phyloP scores from a whole-genome alignment of 352 stramenopile genomes.

The Phytopythium litorale region DNA sequence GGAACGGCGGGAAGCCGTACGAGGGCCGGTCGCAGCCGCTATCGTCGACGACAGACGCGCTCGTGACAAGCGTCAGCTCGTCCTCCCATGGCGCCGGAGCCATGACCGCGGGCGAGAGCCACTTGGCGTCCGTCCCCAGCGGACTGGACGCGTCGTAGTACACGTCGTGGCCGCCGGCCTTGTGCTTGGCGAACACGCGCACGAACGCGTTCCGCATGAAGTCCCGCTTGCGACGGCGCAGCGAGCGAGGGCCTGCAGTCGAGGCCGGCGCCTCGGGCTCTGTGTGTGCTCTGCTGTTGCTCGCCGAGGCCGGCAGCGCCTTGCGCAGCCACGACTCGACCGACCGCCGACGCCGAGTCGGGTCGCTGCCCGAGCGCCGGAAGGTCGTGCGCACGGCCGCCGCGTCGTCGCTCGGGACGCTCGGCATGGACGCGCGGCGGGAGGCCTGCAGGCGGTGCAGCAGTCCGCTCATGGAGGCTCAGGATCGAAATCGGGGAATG shows the following conservation, averaged over 20 bases:
- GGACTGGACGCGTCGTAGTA: not conserved
- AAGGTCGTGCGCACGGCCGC: not conserved
- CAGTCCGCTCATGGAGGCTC: not conserved
- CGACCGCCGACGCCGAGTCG: not conserved
- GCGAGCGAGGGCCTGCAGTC: not conserved
- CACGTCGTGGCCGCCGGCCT: not conserved
- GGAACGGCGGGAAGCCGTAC: not conserved
- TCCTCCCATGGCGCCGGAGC: not conserved
- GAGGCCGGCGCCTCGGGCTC: too few relatives aligned
- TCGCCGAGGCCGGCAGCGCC: not conserved
- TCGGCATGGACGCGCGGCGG: not conserved
- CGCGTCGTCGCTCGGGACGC: not conserved
- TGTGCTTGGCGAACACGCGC: constrained; percentile 11
- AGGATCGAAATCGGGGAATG: not conserved
- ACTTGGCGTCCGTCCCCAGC: not conserved
- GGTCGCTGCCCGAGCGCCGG: not conserved
- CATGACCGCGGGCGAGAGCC: not conserved
- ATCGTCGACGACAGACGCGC: not conserved
- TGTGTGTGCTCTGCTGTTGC: not conserved
- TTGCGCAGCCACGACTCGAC: constrained; percentile 1
- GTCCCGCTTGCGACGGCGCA: constrained; percentile 10
- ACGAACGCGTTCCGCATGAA: constrained; percentile 18
- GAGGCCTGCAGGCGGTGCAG: not conserved
- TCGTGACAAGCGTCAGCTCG: not conserved
- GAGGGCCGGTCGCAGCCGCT: not conserved